Conservation (phyloP, 768 basidiomycete species). For the Pulveroboletus sp. region DNA sequence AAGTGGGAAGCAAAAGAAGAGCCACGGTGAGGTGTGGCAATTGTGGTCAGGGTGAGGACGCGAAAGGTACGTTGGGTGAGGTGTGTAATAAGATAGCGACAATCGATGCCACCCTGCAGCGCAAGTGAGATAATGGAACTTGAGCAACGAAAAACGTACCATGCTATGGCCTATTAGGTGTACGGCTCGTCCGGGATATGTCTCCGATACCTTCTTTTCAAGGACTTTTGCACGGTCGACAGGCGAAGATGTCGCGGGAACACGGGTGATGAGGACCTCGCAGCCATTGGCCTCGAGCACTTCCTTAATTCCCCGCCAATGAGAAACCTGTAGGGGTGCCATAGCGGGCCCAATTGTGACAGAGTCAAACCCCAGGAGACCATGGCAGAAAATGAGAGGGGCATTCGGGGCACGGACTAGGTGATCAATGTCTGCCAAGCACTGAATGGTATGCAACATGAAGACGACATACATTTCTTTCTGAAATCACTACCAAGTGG, state of each 20-base stretch:
- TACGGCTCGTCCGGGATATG: constrained; percentile 77
- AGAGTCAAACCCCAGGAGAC: constrained; percentile 84
- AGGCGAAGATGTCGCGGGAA: constrained; percentile 88
- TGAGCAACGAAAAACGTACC: constrained; percentile 37
- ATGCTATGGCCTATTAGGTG: constrained; percentile 86
- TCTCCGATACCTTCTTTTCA: constrained; percentile 72
- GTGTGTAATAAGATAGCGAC: constrained; percentile 81
- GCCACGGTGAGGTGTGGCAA: constrained; percentile 92
- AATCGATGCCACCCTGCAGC: constrained; percentile 86
- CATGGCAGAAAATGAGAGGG: constrained; percentile 94
- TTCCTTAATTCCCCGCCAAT: constrained; percentile 97
- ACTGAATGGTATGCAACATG: neutral
- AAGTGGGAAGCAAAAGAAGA: constrained; percentile 93
- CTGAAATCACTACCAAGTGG: constrained; percentile 33
- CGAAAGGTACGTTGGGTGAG: constrained; percentile 72
- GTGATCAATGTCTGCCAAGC: neutral
- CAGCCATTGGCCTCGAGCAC: constrained; percentile 83
- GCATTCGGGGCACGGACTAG: constrained; percentile 74
- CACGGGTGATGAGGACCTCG: constrained; percentile 89
- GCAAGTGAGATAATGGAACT: neutral
- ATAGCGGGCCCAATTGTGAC: constrained; percentile 74
- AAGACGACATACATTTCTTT: constrained; percentile 55
- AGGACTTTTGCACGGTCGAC: constrained; percentile 86
- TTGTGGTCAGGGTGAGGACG: constrained; percentile 86
- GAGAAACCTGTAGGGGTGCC: constrained; percentile 79